These are phyloP conservation scores for Epichloe uncinata DNA, from an alignment of 2,329 filamentous ascomycete genomes.

Conservation along the genomic window DNA sequence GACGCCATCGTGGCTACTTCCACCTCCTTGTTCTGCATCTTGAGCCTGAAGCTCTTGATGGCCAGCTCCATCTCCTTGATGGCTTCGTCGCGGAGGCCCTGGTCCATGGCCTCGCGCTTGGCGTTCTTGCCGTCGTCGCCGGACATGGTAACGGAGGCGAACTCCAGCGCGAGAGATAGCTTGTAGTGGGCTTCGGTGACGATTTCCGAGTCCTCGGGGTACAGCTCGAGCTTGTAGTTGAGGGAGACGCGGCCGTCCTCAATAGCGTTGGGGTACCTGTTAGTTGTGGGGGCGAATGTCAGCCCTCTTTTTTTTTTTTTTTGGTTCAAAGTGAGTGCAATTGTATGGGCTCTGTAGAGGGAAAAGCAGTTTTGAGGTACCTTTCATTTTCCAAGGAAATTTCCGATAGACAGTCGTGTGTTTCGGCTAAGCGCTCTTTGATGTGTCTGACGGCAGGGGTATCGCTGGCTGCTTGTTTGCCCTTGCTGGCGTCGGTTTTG, in stretches of 20 bases:
- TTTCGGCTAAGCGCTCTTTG: slow-evolving; percentile 82
- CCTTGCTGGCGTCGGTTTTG: slow-evolving; percentile 24
- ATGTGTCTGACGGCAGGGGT: slow-evolving; percentile 40
- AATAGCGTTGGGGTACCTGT: slow-evolving; percentile 70
- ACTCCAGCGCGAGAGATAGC: slow-evolving; percentile 87
- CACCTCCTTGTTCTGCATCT: slow-evolving; percentile 56
- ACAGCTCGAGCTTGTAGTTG: slow-evolving; percentile 64
- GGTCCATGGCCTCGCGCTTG: slow-evolving; percentile 46
- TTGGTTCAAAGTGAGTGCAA: not conserved
- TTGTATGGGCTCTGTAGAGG: not conserved
- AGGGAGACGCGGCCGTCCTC: slow-evolving; percentile 68
- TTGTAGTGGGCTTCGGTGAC: slow-evolving; percentile 95
- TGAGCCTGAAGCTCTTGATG: slow-evolving; percentile 57
- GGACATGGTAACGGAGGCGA: slow-evolving; percentile 62
- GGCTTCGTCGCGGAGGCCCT: slow-evolving; percentile 57
- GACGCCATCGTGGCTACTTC: slow-evolving; percentile 48
- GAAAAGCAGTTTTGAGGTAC: slow-evolving; percentile 20
- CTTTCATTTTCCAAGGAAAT: slow-evolving; percentile 95
- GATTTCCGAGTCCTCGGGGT: slow-evolving; percentile 66
- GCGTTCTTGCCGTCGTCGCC: slow-evolving; percentile 32
- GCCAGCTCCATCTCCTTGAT: slow-evolving; percentile 58
- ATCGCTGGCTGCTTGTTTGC: slow-evolving; percentile 29
- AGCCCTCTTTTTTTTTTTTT: not conserved
- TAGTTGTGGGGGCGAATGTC: slow-evolving; percentile 3
- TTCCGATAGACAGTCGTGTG: slow-evolving; percentile 85